Evolutionary conservation across 768 basidiomycete species (phyloP).

Genomic region (Fomitopsis pulvina): DNA sequence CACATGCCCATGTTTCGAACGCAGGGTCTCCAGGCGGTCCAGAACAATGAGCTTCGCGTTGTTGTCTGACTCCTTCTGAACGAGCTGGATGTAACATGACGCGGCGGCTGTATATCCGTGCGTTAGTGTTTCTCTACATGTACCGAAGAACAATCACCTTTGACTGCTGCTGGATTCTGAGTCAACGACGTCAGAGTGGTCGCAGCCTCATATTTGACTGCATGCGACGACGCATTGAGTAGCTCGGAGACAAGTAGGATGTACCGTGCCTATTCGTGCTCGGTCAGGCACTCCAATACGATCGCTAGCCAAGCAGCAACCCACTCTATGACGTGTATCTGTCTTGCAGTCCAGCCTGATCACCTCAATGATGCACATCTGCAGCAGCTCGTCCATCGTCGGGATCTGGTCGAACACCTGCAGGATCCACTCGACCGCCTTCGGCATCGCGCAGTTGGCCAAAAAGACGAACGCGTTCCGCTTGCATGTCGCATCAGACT

Average conservation of each 20-base stretch:
- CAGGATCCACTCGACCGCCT: conserved; percentile 88
- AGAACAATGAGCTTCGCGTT: conserved; percentile 98
- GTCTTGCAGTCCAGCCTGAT: conserved; percentile 84
- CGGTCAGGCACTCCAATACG: background rate
- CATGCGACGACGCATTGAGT: conserved; percentile 81
- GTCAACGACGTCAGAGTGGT: conserved; percentile 91
- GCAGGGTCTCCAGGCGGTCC: conserved; percentile 78
- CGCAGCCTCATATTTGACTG: conserved; percentile 97
- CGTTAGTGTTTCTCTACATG: background rate
- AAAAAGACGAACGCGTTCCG: conserved; percentile 97
- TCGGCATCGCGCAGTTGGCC: conserved; percentile 76
- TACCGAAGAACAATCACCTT: conserved; percentile 46
- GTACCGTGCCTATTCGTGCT: conserved; percentile 64
- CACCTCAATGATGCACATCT: conserved; percentile 94
- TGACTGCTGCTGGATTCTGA: conserved; percentile 92
- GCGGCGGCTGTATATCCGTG: conserved; percentile 62
- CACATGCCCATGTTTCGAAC: conserved; percentile 81
- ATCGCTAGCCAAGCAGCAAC: background rate
- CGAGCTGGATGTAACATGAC: conserved; percentile 78
- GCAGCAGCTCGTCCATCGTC: conserved; percentile 83
- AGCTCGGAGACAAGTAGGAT: conserved; percentile 92
- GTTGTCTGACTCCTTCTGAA: conserved; percentile 95
- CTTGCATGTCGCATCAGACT: conserved; percentile 94
- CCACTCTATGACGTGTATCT: conserved; percentile 80
- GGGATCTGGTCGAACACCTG: conserved; percentile 80